Percentiles rank a stretch among this genome's conserved stretches.
These are phyloP conservation scores for Saccharomycopsis sp. DNA, from an alignment of 805 yeast genomes.

Conservation along the genomic window DNA sequence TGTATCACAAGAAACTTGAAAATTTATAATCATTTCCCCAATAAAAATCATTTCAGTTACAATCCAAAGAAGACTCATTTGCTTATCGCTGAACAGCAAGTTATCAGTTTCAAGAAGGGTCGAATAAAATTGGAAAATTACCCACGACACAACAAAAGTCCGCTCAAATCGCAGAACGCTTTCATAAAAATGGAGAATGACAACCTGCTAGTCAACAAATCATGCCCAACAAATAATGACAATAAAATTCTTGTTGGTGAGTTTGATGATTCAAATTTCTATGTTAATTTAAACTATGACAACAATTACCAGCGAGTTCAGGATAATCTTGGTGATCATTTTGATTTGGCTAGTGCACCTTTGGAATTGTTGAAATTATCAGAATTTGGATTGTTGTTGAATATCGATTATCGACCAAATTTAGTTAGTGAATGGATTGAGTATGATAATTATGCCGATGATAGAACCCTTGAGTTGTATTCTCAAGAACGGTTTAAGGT, in stretches of 20 bases:
- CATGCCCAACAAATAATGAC: not conserved
- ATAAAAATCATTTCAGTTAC: not conserved
- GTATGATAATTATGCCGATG: conserved; percentile 1
- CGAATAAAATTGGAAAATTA: not conserved
- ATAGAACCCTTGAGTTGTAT: not conserved
- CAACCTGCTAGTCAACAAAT: not conserved
- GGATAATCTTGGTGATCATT: not conserved
- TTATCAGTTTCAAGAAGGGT: not conserved
- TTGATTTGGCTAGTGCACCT: conserved; percentile 1
- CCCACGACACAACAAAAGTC: not conserved
- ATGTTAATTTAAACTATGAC: not conserved
- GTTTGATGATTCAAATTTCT: not conserved
- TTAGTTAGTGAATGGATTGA: not conserved
- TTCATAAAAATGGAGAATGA: not conserved
- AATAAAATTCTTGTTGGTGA: not conserved
- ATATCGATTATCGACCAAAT: conserved; percentile 8
- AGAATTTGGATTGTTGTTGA: conserved; percentile 4
- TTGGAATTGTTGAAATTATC: not conserved
- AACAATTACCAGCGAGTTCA: not conserved
- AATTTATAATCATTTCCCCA: not conserved
- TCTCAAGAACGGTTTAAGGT: conserved; percentile 2
- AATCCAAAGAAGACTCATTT: not conserved
- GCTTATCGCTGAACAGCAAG: not conserved
- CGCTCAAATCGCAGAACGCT: not conserved
- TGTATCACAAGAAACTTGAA: not conserved